Evolutionary conservation across 805 yeast species (phyloP), one percentile per base, ranked within the genome.

Genomic region (Komagataella phaffii): DNA sequence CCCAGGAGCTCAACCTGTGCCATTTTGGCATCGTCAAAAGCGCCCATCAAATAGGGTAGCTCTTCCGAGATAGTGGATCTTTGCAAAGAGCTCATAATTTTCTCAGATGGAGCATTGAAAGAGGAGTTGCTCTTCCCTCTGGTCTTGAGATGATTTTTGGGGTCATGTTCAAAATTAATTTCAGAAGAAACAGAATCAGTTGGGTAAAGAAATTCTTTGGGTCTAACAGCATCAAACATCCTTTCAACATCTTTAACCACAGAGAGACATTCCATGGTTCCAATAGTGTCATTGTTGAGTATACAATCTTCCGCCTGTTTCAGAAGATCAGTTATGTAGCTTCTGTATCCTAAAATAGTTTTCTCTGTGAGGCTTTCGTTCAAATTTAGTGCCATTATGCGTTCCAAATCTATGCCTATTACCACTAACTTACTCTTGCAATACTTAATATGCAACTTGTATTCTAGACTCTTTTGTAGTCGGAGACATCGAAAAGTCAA

Each of bases 211-310:
- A 45, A 44, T 59, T 30, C 45, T 54, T 48, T 45, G 49, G 50
- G 49, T 60, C 52, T 53, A 58, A 76, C 71, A 0, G 79, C 74
- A 48, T 80, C 83, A 61, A 81, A 83, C 88, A 84, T 84, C 56
- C 80, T 75, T 59, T 83, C 89, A 65, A 84, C 81, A 56, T 83
- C 89, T 53, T 74, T 73, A 24, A 84, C 79, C 30, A 82, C 81
- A 0, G 80, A 79, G 51, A 83, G 69, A 57, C 88, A 83, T 59
- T 84, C 88, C 65, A 79, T 75, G 52, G 81, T 79, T 10, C 76
- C 76, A 46, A 76, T 74, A 17, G 74, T 71, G 58, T 83, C 85
- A 40, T 77, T 75, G 14, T 66, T 61, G 6, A 71, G 72, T 6
- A 80, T 75, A 2, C 85, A 77, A 14, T 65, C 67, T 52, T 80